Percentiles rank a stretch among this genome's conserved stretches.
Conservation (phyloP, 2,329 filamentous ascomycete species). For the Fusarium nygamai region DNA sequence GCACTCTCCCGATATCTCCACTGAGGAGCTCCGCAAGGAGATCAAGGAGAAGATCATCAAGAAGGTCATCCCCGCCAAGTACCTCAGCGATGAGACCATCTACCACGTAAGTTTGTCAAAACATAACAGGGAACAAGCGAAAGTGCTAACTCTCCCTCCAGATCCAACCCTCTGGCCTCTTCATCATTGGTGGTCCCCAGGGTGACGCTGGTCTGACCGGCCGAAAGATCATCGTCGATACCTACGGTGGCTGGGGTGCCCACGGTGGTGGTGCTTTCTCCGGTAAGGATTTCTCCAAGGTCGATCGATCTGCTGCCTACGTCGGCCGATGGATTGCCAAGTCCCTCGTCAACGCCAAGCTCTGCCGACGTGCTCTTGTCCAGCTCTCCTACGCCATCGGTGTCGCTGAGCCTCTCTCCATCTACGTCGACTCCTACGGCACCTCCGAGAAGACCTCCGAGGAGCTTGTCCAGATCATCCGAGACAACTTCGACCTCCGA, state of each 20-base stretch:
- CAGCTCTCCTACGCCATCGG: conserved; percentile 99
- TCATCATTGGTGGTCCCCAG: conserved; percentile 99
- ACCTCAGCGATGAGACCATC: conserved; percentile 90
- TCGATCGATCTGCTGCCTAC: conserved; percentile 98
- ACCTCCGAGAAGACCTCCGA: conserved; percentile 90
- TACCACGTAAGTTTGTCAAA: conserved; percentile 79
- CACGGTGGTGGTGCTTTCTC: conserved; percentile 99
- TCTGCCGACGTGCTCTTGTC: conserved; percentile 91
- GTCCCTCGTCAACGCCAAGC: conserved; percentile 88
- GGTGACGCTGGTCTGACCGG: conserved; percentile 98
- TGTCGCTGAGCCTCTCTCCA: conserved; percentile 95
- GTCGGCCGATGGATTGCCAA: conserved; percentile 99
- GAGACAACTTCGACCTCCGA: conserved; percentile 95
- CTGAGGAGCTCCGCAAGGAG: conserved; percentile 91
- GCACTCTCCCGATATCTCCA: conserved; percentile 88
- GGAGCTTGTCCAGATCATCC: conserved; percentile 94
- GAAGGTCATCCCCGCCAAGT: conserved; percentile 90
- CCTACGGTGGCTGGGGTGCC: conserved; percentile 99
- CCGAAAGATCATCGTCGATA: conserved; percentile 99
- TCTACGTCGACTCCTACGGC: conserved; percentile 98
- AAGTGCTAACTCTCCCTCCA: conserved; percentile 40
- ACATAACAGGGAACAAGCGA: background rate
- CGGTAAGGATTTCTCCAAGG: conserved; percentile 99
- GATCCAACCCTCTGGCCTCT: conserved; percentile 97
- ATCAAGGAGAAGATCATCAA: conserved; percentile 98